Evolutionary conservation across 169 alveolate genomes (phyloP).

Genomic region (Plasmodium fragile): DNA sequence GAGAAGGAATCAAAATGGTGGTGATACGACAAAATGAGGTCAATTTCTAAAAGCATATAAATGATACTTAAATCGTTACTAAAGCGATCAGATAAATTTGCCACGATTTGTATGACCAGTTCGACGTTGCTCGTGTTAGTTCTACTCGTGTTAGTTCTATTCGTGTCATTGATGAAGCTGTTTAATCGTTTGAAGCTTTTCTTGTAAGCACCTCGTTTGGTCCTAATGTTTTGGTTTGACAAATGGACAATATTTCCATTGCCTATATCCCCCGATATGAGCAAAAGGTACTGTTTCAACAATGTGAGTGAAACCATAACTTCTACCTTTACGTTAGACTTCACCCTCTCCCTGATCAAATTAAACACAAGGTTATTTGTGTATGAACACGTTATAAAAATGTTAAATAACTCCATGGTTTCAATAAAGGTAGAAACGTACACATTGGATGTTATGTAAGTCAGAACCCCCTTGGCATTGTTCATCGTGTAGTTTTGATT

Average conservation of each 20-base stretch:
- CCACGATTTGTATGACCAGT: slow-evolving; percentile 26
- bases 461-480: slow-evolving; percentile 8
- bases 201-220: not conserved
- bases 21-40: slow-evolving; percentile 24
- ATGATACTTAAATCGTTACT: slow-evolving; percentile 43
- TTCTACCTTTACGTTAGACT: slow-evolving; percentile 22
- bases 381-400: slow-evolving; percentile 40
- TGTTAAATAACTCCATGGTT: slow-evolving; percentile 65
- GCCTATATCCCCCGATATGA: slow-evolving; percentile 41
- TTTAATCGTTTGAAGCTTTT: slow-evolving; percentile 33
- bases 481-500: slow-evolving; percentile 5
- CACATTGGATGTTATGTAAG: slow-evolving; percentile 18
- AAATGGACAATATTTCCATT: slow-evolving; percentile 12
- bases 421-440: slow-evolving; percentile 40
- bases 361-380: slow-evolving; percentile 39
- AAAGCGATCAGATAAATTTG: slow-evolving; percentile 28
- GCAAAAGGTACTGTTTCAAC: slow-evolving; percentile 50
- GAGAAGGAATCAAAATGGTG: slow-evolving; percentile 46
- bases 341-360: slow-evolving; percentile 45
- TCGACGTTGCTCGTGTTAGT: slow-evolving; percentile 32
- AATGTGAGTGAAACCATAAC: slow-evolving; percentile 30
- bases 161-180: slow-evolving; percentile 29
- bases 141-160: slow-evolving; percentile 8
- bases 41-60: slow-evolving; percentile 43
- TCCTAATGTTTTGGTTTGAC: slow-evolving; percentile 47